Conservation (phyloP, 495 filamentous ascomycete genomes). For the Penicillium silybi region DNA sequence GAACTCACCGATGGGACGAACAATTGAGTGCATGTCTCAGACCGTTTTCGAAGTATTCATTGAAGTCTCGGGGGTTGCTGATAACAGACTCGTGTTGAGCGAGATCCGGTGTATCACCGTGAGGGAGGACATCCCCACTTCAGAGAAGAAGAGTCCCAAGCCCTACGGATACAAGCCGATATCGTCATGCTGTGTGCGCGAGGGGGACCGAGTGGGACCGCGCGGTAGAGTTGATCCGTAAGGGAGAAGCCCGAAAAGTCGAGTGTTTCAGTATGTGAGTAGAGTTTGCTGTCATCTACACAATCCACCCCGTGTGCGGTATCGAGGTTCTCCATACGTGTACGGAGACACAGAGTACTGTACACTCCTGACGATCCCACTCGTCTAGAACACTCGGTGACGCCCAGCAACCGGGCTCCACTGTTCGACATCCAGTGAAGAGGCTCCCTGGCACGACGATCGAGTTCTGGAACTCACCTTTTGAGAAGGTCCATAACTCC, state of each 20-base stretch:
- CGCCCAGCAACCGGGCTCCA: background rate
- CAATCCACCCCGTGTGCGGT: no score
- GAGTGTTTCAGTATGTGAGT: constrained; percentile 12
- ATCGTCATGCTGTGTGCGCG: background rate
- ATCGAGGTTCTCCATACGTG: no score
- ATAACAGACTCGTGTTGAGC: background rate
- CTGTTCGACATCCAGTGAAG: background rate
- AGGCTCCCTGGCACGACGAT: background rate
- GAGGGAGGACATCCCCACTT: background rate
- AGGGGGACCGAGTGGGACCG: constrained; percentile 4
- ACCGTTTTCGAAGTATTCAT: background rate
- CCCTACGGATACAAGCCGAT: background rate
- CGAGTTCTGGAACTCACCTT: background rate
- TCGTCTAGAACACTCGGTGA: constrained; percentile 9
- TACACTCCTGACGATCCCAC: constrained; percentile 15
- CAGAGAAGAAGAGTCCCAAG: background rate
- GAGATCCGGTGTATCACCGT: background rate
- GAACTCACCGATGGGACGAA: constrained; percentile 6
- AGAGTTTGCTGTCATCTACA: no score
- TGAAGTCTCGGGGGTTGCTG: background rate
- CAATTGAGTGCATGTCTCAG: background rate
- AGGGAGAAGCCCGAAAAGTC: constrained; percentile 12
- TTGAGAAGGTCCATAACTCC: constrained; percentile 9
- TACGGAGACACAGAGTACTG: constrained; percentile 5
- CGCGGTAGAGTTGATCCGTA: constrained; percentile 6